These are phyloP conservation scores for Backusella luteola DNA, from an alignment of 192 early-diverging fungal species.

Conservation along the genomic window DNA sequence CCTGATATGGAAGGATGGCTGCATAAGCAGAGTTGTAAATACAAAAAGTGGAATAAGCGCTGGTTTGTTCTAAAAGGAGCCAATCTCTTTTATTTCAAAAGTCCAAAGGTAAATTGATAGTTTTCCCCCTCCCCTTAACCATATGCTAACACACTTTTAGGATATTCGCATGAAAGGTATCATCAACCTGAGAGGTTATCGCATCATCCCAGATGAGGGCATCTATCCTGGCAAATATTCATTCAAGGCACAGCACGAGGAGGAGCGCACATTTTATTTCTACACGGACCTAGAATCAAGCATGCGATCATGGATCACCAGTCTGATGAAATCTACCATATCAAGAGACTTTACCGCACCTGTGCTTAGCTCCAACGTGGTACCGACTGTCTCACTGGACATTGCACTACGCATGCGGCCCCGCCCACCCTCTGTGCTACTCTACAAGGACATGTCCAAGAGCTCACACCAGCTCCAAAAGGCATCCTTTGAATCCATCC, in stretches of 20 bases:
- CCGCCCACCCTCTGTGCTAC: slow-evolving; percentile 42
- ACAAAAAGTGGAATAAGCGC: slow-evolving; percentile 53
- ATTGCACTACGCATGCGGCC: slow-evolving; percentile 50
- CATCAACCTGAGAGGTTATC: slow-evolving; percentile 60
- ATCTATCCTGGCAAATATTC: slow-evolving; percentile 60
- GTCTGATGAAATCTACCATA: slow-evolving; percentile 63
- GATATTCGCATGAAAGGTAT: slow-evolving; percentile 55
- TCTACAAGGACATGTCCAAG: slow-evolving; percentile 3
- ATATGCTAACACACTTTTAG: background rate
- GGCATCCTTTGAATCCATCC: background rate
- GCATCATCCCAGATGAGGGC: slow-evolving; percentile 54
- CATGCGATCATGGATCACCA: slow-evolving; percentile 56
- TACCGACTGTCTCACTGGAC: slow-evolving; percentile 51
- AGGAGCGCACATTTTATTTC: slow-evolving; percentile 56
- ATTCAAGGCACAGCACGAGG: slow-evolving; percentile 58
- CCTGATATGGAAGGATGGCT: slow-evolving; percentile 56
- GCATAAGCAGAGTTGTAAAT: slow-evolving; percentile 52
- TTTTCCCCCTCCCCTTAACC: too few relatives aligned
- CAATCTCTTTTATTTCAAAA: slow-evolving; percentile 55
- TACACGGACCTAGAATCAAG: slow-evolving; percentile 49
- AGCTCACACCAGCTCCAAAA: background rate
- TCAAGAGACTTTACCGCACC: slow-evolving; percentile 51
- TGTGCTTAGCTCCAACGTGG: slow-evolving; percentile 54
- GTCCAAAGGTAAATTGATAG: slow-evolving; percentile 29
- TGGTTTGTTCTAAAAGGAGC: slow-evolving; percentile 56